Evolutionary conservation across 140 eudicot species (phyloP).

Genomic region (Stevia rebaudiana): DNA sequence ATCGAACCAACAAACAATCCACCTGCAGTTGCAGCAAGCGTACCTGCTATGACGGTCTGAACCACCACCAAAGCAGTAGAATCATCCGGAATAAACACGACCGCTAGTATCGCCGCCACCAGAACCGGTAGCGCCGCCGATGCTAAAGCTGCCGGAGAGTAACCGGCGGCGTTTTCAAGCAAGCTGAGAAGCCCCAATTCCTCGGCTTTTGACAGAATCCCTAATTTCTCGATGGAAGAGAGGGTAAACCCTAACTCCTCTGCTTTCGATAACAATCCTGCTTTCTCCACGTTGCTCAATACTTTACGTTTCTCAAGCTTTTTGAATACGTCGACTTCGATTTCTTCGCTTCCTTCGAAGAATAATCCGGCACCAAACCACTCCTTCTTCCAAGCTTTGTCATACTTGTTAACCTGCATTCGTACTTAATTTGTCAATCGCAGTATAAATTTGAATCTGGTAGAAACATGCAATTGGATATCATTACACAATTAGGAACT

Average conservation of each 20-base stretch:
- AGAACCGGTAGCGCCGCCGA: conserved; percentile 69
- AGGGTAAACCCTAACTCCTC: conserved; percentile 80
- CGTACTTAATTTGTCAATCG: neutral
- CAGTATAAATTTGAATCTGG: neutral
- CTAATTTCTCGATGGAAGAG: conserved; percentile 94
- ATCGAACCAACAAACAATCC: conserved; percentile 78
- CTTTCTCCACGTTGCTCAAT: conserved; percentile 78
- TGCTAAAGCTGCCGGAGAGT: conserved; percentile 68
- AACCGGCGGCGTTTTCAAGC: conserved; percentile 56
- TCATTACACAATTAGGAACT: neutral
- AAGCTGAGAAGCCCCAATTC: conserved; percentile 81
- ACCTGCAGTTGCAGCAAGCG: conserved; percentile 54
- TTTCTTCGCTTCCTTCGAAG: conserved; percentile 74
- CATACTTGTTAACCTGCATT: conserved; percentile 82
- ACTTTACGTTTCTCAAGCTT: conserved; percentile 81
- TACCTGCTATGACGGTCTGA: conserved; percentile 52
- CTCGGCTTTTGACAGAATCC: conserved; percentile 83
- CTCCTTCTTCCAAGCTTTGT: conserved; percentile 61
- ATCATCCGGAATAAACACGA: conserved; percentile 79
- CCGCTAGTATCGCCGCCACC: conserved; percentile 58
- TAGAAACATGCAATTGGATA: conserved; percentile 8
- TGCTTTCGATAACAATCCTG: conserved; percentile 86
- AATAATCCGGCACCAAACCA: conserved; percentile 96
- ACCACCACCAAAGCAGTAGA: conserved; percentile 60
- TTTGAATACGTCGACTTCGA: conserved; percentile 82